Evolutionary conservation across 495 filamentous ascomycete species (phyloP).

Genomic region (Geopyxis carbonaria): DNA sequence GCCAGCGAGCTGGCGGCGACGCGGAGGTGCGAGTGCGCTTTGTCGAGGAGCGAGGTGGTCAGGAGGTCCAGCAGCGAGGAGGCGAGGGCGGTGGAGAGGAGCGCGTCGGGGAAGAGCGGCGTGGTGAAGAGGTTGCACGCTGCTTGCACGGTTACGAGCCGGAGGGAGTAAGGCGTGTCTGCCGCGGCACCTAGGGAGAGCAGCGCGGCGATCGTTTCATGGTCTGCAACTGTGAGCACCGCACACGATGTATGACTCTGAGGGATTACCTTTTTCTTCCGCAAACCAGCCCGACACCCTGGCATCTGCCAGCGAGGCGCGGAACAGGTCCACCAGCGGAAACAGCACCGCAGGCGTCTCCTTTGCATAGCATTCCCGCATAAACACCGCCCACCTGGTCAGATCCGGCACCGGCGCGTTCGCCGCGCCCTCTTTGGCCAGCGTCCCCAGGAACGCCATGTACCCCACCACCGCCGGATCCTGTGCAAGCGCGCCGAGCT

Average conservation of each 20-base stretch:
- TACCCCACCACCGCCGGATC: conserved; percentile 38
- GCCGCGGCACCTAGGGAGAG: conserved; percentile 38
- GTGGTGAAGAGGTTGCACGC: conserved; percentile 46
- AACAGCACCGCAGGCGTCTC: conserved; percentile 48
- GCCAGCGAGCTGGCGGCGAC: conserved; percentile 67
- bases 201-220: conserved; percentile 45
- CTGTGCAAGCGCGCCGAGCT: conserved; percentile 42
- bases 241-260: background rate
- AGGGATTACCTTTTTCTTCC: conserved; percentile 38
- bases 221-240: conserved; percentile 28
- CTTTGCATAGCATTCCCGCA: conserved; percentile 33
- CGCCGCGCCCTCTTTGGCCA: conserved; percentile 36
- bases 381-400: conserved; percentile 34
- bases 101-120: conserved; percentile 35
- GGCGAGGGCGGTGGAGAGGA: conserved; percentile 27
- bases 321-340: conserved; percentile 63
- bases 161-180: conserved; percentile 56
- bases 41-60: conserved; percentile 39
- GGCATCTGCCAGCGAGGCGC: conserved; percentile 58
- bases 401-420: conserved; percentile 47
- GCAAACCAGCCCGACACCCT: conserved; percentile 79
- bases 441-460: conserved; percentile 45
- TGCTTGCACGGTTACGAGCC: conserved; percentile 56
- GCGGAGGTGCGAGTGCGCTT: conserved; percentile 37
- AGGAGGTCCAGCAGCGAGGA: conserved; percentile 30